A percentile compares a stretch with the other conserved stretches of the same genome.
Conservation (phyloP, 2,329 filamentous ascomycete genomes). For the Penicillium sp. region DNA sequence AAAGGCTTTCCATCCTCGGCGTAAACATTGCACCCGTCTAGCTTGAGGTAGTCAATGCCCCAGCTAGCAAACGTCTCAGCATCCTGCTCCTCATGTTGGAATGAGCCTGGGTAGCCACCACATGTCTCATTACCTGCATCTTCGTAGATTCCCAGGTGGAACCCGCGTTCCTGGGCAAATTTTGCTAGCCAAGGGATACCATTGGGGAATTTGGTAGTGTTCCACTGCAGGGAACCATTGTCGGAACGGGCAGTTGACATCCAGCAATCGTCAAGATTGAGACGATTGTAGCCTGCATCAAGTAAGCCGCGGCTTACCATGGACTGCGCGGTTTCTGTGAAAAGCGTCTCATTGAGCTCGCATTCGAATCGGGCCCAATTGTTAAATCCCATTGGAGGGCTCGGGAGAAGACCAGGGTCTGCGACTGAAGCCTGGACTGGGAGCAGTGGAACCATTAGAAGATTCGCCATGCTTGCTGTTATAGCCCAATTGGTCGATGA, state of each 20-base stretch:
- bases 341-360: conserved; percentile 51
- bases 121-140: conserved; percentile 49
- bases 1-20: conserved; percentile 17
- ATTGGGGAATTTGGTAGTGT: conserved; percentile 44
- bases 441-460: conserved; percentile 13
- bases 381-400: conserved; percentile 55
- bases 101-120: conserved; percentile 45
- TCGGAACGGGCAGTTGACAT: conserved; percentile 35
- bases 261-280: conserved; percentile 53
- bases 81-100: conserved; percentile 45
- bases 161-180: conserved; percentile 41
- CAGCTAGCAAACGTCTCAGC: conserved; percentile 40
- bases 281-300: conserved; percentile 37
- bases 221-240: conserved; percentile 44
- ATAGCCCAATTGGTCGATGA: conserved; percentile 1
- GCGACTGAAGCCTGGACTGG: conserved; percentile 20
- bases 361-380: conserved; percentile 53
- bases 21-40: conserved; percentile 45
- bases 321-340: conserved; percentile 49
- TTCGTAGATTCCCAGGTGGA: conserved; percentile 50
- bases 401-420: conserved; percentile 29
- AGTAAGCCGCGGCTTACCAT: conserved; percentile 47
- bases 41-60: conserved; percentile 53
- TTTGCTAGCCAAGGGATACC: conserved; percentile 46
- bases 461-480: conserved; percentile 11